Evolutionary conservation across 495 filamentous ascomycete genomes (phyloP).

Genomic region (Podospora didyma): DNA sequence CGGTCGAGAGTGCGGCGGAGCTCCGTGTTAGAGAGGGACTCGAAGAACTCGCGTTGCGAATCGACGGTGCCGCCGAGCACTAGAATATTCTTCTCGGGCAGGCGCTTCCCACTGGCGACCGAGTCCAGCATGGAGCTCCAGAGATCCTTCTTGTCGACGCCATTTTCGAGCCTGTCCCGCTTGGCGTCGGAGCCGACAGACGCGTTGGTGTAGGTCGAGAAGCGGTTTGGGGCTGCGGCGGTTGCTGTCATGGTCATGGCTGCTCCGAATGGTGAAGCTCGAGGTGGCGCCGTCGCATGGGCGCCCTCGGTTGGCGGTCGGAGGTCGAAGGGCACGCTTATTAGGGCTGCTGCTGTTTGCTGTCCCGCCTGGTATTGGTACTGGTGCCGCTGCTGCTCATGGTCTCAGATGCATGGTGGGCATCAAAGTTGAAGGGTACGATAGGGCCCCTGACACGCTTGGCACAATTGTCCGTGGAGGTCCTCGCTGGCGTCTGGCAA

Average conservation of each 20-base stretch:
- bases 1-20: slow-evolving; percentile 52
- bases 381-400: no score
- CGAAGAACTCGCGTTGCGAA: slow-evolving; percentile 85
- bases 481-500: no score
- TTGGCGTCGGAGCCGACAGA: slow-evolving; percentile 39
- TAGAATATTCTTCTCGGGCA: slow-evolving; percentile 89
- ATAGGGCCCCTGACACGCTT: no score
- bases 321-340: background rate
- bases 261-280: slow-evolving; percentile 38
- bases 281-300: slow-evolving; percentile 14
- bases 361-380: background rate
- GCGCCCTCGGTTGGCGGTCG: background rate
- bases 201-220: slow-evolving; percentile 48
- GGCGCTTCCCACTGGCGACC: slow-evolving; percentile 82
- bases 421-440: no score
- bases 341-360: no score
- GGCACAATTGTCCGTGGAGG: no score
- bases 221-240: slow-evolving; percentile 44
- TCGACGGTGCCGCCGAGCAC: slow-evolving; percentile 87
- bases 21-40: slow-evolving; percentile 66
- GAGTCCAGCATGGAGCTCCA: slow-evolving; percentile 92
- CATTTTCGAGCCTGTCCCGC: slow-evolving; percentile 45
- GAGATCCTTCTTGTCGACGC: slow-evolving; percentile 80
- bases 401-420: no score
- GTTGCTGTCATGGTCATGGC: background rate